Conservation (phyloP, 2,329 filamentous ascomycete genomes). For the Daldinia sp. region DNA sequence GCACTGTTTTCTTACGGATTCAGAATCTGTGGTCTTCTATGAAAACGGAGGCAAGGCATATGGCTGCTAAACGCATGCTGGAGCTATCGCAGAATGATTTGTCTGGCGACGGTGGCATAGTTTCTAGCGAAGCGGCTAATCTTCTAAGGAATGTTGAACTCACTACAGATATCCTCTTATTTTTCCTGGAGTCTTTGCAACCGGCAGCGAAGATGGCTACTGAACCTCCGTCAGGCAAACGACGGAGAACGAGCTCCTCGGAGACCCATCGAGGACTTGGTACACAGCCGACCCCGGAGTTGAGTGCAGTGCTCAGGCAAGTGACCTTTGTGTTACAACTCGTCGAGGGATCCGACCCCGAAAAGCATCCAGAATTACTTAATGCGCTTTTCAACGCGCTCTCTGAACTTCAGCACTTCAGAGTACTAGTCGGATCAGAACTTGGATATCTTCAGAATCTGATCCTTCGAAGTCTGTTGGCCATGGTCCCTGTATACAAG, state of each 20-base stretch:
- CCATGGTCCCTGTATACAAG: conserved; percentile 83
- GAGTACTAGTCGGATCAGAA: conserved; percentile 81
- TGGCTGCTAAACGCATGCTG: conserved; percentile 69
- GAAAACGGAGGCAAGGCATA: conserved; percentile 68
- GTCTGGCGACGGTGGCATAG: conserved; percentile 50
- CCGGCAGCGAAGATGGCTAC: conserved; percentile 76
- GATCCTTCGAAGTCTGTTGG: conserved; percentile 80
- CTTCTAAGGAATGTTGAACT: conserved; percentile 77
- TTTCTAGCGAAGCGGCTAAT: conserved; percentile 71
- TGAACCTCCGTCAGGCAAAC: conserved; percentile 77
- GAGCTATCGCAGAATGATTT: conserved; percentile 62
- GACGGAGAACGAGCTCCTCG: conserved; percentile 78
- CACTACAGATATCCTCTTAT: conserved; percentile 73
- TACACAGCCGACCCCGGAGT: conserved; percentile 68
- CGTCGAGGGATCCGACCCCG: conserved; percentile 80
- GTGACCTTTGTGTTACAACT: conserved; percentile 89
- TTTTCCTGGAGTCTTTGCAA: conserved; percentile 78
- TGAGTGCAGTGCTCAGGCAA: conserved; percentile 74
- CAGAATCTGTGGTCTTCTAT: conserved; percentile 76
- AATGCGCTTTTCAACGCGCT: conserved; percentile 83
- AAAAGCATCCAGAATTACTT: conserved; percentile 78
- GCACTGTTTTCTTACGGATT: conserved; percentile 73
- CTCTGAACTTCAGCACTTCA: conserved; percentile 86
- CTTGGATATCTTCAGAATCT: conserved; percentile 90
- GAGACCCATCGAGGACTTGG: conserved; percentile 69